Evolutionary conservation across 768 basidiomycete genomes (phyloP), one percentile per base, ranked within the genome.

Genomic region (Amanita jacksonii): DNA sequence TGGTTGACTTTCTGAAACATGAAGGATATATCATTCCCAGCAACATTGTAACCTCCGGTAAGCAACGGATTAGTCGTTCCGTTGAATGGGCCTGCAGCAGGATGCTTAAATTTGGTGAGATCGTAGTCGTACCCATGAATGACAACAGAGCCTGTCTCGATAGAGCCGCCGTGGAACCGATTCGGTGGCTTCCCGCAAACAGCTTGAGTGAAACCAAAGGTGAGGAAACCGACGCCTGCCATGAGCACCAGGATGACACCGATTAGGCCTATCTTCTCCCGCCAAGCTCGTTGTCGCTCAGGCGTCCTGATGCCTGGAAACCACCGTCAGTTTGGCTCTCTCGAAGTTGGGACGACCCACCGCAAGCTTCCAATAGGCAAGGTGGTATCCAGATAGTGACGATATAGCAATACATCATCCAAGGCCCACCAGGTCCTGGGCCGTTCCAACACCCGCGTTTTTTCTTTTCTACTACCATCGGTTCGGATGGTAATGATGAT

Each of bases 101-200:
- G 92, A 60, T 98, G 96, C 25, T 76, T 65, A 71, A 94, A 98
- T 41, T 70, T 73, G 32, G 83, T 77, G 50, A 99, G 83, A 56
- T 96, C 89, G 64, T 97, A 98, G 59, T 82, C 85, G 62, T 80
- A 85, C 1, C 96, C 96, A 55, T 98, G 89, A 55, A 97, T 91
- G 63, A 96, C 81, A 48, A 97, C 81, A 3, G 88, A 90, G 32
- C 74, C 76, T 33, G 74, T 83, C 34, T 79, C 79, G 51, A 93
- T 84, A 19, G 70, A 68, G 28, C 89, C 92, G 32, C 83, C 77
- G 52, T 85, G 82, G 69, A 74, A 93, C 12, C 91, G 79, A 49
- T 84, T 79, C 30, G 85, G 75, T 25, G 91, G 89, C 27, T 71
- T 83, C 25, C 91, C 91, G 61, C 96, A 99, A 33, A 98, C 96